These are phyloP conservation scores for Aspergillus hortae DNA, from an alignment of 2,329 filamentous ascomycete genomes.

Conservation along the genomic window DNA sequence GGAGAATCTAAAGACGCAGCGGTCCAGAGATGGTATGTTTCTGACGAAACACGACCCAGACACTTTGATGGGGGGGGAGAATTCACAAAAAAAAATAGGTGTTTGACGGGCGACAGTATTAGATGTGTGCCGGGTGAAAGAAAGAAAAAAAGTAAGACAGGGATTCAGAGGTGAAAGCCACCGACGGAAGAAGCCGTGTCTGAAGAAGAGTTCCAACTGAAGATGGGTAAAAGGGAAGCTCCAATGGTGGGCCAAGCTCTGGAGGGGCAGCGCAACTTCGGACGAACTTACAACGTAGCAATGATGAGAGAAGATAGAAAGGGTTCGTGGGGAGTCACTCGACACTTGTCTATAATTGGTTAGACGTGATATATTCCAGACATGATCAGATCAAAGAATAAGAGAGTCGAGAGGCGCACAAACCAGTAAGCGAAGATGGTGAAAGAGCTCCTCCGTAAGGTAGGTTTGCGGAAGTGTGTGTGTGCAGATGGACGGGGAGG, in stretches of 20 bases:
- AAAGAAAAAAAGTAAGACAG: not conserved
- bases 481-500: no score
- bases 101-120: no score
- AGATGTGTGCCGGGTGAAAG: not conserved
- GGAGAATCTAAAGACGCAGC: conserved; percentile 14
- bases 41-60: not conserved
- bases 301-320: not conserved
- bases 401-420: no score
- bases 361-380: no score
- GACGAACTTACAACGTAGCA: not conserved
- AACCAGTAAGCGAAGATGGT: no score
- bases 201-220: not conserved
- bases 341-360: no score
- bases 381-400: no score
- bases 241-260: conserved; percentile 8
- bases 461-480: no score
- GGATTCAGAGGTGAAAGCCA: not conserved
- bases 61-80: not conserved
- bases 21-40: conserved; percentile 14
- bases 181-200: not conserved
- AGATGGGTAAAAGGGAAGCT: conserved; percentile 1
- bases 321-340: not conserved
- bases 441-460: no score
- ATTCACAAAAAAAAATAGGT: not conserved
- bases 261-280: conserved; percentile 12